Evolutionary conservation across 2,329 filamentous ascomycete species (phyloP), one percentile per base, ranked within the genome.

Genomic region (Endoconidiophora polonica): DNA sequence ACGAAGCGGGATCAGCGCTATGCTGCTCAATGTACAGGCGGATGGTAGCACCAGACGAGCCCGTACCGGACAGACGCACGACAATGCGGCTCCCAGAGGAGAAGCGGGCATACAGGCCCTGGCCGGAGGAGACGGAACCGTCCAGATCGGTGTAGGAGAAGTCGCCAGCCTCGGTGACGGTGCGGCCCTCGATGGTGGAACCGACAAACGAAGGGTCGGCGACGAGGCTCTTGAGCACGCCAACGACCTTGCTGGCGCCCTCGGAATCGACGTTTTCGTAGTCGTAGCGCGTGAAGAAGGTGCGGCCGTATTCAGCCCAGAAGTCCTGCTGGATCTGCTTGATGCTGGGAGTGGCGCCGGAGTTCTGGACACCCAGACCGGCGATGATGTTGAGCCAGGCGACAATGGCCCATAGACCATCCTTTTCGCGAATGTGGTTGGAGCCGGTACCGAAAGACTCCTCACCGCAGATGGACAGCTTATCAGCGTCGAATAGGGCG

Each of bases 81-180:
- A 98, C 87, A 54, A 96, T 90, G 58, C 91, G 83, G 69, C 86
- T 94, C 55, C 90, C 90, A 53, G 93, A 88, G 50, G 87, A 86
- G 67, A 96, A 96, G 66, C 85, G 84, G 64, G 88, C 84, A 63
- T 85, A 98, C 58, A 98, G 79, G 57, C 91, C 91, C 71, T 98
- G 91, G 72, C 95, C 93, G 63, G 87, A 86, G 61, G 86, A 83
- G 49, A 96, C 86, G 57, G 86, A 94, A 55, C 90, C 91, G 61
- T 98, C 91, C n/a, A 98, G 80, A 62, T 98, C 91, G 6, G 86
- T 96, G 76, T 98, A 98, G 29, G 86, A 86, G 67, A 98, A 98
- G 74, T 98, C 88, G 57, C 88, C 91, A 5, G 88, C 90, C 59
- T 93, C 85, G 46, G 79, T 71, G 41, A 95, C 86, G 61, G 86